Percentiles rank a stretch among this genome's conserved stretches.
phyloP scores from a whole-genome alignment of 306 rosid species.

The Castanospermum australe region DNA sequence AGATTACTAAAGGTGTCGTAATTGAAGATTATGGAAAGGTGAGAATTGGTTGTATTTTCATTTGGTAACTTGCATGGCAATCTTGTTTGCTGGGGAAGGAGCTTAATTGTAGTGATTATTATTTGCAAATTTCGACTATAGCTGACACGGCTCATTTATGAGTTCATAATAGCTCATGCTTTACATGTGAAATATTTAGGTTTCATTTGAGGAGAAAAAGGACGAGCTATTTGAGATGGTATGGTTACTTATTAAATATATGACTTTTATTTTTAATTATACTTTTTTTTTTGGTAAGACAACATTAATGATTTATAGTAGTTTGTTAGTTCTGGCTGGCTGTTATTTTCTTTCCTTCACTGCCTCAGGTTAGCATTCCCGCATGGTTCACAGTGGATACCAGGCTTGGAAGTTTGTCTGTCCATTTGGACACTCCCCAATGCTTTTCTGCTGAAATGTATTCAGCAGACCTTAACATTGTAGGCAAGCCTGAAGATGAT shows the following conservation, averaged over 20 bases:
- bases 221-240: constrained; percentile 97
- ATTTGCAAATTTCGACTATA: constrained; percentile 32
- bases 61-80: constrained; percentile 21
- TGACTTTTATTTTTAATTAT: neutral
- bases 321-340: constrained; percentile 22
- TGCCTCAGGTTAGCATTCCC: constrained; percentile 92
- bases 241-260: constrained; percentile 26
- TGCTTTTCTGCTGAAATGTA: constrained; percentile 99
- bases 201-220: constrained; percentile 87
- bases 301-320: neutral
- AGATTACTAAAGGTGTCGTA: constrained; percentile 85
- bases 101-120: neutral
- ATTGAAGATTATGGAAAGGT: constrained; percentile 97
- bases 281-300: neutral
- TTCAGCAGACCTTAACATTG: constrained; percentile 85
- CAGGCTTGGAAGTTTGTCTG: constrained; percentile 93
- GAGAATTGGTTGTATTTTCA: constrained; percentile 23
- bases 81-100: constrained; percentile 21
- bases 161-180: constrained; percentile 19
- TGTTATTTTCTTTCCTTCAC: constrained; percentile 30
- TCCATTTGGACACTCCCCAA: constrained; percentile 94
- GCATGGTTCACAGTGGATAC: constrained; percentile 98
- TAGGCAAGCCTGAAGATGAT: constrained; percentile 95
- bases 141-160: constrained; percentile 2
- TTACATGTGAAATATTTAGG: constrained; percentile 53